phyloP scores from a whole-genome alignment of 2,329 filamentous ascomycete species.

The Apiospora malaysiana region DNA sequence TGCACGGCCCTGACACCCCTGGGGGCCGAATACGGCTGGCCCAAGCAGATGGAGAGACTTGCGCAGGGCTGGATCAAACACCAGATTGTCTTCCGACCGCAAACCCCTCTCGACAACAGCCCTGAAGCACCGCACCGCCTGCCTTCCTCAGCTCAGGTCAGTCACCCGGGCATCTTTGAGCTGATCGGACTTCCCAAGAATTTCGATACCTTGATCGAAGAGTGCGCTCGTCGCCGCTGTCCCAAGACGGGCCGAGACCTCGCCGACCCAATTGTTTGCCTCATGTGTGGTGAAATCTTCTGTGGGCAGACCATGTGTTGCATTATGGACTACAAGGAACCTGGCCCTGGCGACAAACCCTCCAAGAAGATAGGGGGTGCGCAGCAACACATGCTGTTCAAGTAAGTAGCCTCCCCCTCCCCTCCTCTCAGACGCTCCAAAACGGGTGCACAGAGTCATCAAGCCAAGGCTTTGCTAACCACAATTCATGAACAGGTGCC shows the following conservation, averaged over 20 bases:
- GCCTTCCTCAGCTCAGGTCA: slow-evolving; percentile 55
- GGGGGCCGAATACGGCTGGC: slow-evolving; percentile 54
- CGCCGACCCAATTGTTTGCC: slow-evolving; percentile 86
- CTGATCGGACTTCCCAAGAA: slow-evolving; percentile 90
- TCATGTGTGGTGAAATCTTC: slow-evolving; percentile 96
- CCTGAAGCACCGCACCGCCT: slow-evolving; percentile 28
- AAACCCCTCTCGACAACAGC: slow-evolving; percentile 21
- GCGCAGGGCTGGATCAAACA: slow-evolving; percentile 78
- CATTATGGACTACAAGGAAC: slow-evolving; percentile 64
- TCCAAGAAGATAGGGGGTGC: slow-evolving; percentile 74
- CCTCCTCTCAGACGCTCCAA: slow-evolving; percentile 8
- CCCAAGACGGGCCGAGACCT: slow-evolving; percentile 91
- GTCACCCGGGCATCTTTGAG: slow-evolving; percentile 93
- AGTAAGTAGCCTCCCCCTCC: slow-evolving; percentile 67
- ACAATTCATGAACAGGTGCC: slow-evolving; percentile 65
- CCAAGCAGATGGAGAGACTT: slow-evolving; percentile 50
- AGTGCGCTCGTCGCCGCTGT: slow-evolving; percentile 82
- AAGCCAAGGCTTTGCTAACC: slow-evolving; percentile 32
- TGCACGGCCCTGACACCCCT: slow-evolving; percentile 64
- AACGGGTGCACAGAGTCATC: slow-evolving; percentile 17
- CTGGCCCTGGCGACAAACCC: slow-evolving; percentile 44
- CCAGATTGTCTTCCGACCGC: slow-evolving; percentile 49
- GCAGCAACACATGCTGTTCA: slow-evolving; percentile 82
- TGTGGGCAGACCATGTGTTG: slow-evolving; percentile 96
- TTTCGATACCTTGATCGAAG: slow-evolving; percentile 91